Conservation (phyloP, 108 stramenopile genomes). For the Skeletonema marinoi region DNA sequence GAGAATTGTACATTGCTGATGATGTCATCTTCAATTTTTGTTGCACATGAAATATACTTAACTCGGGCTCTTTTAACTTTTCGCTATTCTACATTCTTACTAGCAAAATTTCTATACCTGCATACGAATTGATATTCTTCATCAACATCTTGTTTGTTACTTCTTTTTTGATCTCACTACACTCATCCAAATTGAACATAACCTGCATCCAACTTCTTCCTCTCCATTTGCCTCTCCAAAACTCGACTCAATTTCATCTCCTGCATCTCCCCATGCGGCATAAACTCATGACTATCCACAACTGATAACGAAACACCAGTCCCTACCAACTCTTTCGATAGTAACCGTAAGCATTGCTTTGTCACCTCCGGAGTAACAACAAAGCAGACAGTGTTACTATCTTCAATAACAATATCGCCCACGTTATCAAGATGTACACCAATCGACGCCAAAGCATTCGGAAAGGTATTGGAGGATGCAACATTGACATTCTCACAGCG, state of each 20-base stretch:
- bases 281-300: slow-evolving; percentile 37
- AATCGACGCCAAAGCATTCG: slow-evolving; percentile 40
- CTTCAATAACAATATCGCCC: slow-evolving; percentile 40
- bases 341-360: slow-evolving; percentile 32
- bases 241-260: slow-evolving; percentile 49
- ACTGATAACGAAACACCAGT: slow-evolving; percentile 21
- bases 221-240: slow-evolving; percentile 34
- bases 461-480: slow-evolving; percentile 34
- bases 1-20: no score
- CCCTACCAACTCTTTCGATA: slow-evolving; percentile 48
- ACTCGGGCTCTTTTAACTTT: no score
- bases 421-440: slow-evolving; percentile 40
- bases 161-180: no score
- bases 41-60: no score
- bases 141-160: no score
- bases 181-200: slow-evolving; percentile 31
- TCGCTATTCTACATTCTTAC: no score
- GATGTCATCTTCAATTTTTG: no score
- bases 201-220: slow-evolving; percentile 42
- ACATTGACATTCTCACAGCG: slow-evolving; percentile 43
- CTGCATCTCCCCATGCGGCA: slow-evolving; percentile 43
- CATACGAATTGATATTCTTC: no score
- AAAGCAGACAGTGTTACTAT: slow-evolving; percentile 23
- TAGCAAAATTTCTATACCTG: no score
- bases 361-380: slow-evolving; percentile 41